A percentile compares a stretch with the other conserved stretches of the same genome.
Conservation (phyloP, 306 rosid species). For the Malus asiatica region DNA sequence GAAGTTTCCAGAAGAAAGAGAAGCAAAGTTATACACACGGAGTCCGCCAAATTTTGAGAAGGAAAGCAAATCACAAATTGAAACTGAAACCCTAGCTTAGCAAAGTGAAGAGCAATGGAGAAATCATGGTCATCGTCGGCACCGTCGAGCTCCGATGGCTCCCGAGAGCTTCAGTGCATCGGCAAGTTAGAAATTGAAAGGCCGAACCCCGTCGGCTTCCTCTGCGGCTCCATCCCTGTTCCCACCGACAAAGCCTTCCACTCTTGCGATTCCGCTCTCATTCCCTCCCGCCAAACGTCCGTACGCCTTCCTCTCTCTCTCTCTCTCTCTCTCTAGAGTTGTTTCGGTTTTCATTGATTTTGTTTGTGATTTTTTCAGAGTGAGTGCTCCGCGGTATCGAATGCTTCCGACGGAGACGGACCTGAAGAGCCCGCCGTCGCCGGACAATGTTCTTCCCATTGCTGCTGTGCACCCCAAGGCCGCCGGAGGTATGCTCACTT, state of each 20-base stretch:
- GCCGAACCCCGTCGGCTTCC: slow-evolving; percentile 81
- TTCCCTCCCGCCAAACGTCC: slow-evolving; percentile 63
- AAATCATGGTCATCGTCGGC: slow-evolving; percentile 21
- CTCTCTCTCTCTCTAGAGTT: background rate
- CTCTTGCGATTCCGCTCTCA: slow-evolving; percentile 62
- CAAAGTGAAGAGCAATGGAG: slow-evolving; percentile 31
- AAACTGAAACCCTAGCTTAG: background rate
- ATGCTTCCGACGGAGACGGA: slow-evolving; percentile 92
- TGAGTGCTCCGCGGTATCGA: slow-evolving; percentile 80
- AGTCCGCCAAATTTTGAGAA: background rate
- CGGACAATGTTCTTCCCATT: slow-evolving; percentile 57
- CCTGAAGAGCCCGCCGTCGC: slow-evolving; percentile 71
- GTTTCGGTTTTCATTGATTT: background rate
- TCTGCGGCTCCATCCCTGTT: slow-evolving; percentile 91
- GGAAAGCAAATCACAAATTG: background rate
- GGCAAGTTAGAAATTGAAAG: slow-evolving; percentile 75
- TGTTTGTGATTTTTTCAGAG: slow-evolving; percentile 26
- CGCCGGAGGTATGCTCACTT: slow-evolving; percentile 39
- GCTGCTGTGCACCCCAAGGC: slow-evolving; percentile 48
- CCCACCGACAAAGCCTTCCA: slow-evolving; percentile 87
- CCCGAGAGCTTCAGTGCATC: slow-evolving; percentile 69
- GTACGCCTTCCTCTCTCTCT: slow-evolving; percentile 2
- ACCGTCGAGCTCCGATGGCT: slow-evolving; percentile 20
- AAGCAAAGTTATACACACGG: background rate
- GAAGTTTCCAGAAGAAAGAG: background rate